A percentile compares a stretch with the other conserved stretches of the same genome.
phyloP scores from a whole-genome alignment of 1,139 yeast genomes.

The Hanseniaspora uvarum region DNA sequence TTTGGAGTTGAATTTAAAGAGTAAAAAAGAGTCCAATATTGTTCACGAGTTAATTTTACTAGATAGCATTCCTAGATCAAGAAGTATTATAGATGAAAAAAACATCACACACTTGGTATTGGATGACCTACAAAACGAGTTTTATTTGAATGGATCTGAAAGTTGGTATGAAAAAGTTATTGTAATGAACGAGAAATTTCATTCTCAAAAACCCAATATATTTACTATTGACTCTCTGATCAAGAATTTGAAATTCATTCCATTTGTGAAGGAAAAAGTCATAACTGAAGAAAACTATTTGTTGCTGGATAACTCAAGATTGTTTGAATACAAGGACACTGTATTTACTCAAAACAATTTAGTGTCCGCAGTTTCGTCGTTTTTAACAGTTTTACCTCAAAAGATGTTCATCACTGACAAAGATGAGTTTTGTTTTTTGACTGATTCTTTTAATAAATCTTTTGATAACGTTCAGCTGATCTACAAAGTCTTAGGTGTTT shows the following conservation, averaged over 20 bases:
- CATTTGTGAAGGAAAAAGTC: constrained; percentile 12
- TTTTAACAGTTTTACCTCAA: constrained; percentile 48
- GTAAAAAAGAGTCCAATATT: not conserved
- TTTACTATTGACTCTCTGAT: constrained; percentile 22
- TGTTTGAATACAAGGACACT: constrained; percentile 29
- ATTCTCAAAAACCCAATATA: not conserved
- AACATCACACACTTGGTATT: constrained; percentile 3
- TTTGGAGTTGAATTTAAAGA: not conserved
- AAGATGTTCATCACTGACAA: constrained; percentile 34
- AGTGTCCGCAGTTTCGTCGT: constrained; percentile 54
- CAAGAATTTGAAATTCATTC: constrained; percentile 26
- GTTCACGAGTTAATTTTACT: constrained; percentile 1
- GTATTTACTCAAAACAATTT: constrained; percentile 50
- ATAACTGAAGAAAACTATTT: constrained; percentile 26
- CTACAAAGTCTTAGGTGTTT: constrained; percentile 30
- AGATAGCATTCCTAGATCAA: constrained; percentile 7
- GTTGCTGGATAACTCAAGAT: constrained; percentile 33
- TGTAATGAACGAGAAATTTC: constrained; percentile 20
- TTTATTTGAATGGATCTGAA: constrained; percentile 17
- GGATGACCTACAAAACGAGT: not conserved
- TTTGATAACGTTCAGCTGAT: constrained; percentile 27
- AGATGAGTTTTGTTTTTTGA: constrained; percentile 40
- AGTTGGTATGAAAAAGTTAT: constrained; percentile 31
- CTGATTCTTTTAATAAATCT: constrained; percentile 17
- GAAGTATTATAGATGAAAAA: not conserved